These are phyloP conservation scores for Uncinocarpus reesii DNA, from an alignment of 2,329 filamentous ascomycete genomes.

Conservation along the genomic window DNA sequence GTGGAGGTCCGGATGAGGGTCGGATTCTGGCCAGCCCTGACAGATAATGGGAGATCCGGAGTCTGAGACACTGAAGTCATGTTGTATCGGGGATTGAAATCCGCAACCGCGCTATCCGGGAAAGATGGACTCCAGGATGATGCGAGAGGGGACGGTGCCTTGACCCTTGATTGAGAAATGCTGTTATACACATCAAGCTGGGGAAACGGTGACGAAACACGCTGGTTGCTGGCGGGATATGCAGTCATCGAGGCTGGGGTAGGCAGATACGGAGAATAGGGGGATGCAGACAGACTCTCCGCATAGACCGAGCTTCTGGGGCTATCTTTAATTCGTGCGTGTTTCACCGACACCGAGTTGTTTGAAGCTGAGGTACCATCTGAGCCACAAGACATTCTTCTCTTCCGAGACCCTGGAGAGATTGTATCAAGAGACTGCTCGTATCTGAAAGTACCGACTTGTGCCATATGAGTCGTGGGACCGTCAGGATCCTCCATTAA, in stretches of 20 bases:
- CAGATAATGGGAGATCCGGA: conserved; percentile 39
- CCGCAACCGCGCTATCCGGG: conserved; percentile 36
- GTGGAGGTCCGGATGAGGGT: conserved; percentile 59
- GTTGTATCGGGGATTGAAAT: conserved; percentile 36
- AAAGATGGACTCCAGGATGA: conserved; percentile 42
- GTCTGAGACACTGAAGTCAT: conserved; percentile 29
- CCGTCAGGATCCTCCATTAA: conserved; percentile 50
- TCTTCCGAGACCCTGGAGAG: conserved; percentile 42
- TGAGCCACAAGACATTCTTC: conserved; percentile 46
- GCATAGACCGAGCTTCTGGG: conserved; percentile 43
- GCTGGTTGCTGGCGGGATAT: conserved; percentile 32
- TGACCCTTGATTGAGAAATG: conserved; percentile 36
- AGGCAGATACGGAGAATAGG: conserved; percentile 44
- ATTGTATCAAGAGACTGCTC: conserved; percentile 38
- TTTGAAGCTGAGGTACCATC: conserved; percentile 40
- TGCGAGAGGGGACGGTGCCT: conserved; percentile 41
- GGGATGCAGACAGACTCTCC: conserved; percentile 37
- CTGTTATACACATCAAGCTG: conserved; percentile 35
- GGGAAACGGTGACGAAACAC: conserved; percentile 33
- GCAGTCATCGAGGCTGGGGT: conserved; percentile 37
- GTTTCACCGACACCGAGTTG: conserved; percentile 40
- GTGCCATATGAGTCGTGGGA: conserved; percentile 40
- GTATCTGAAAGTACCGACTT: conserved; percentile 55
- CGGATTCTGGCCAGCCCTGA: conserved; percentile 40
- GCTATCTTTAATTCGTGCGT: conserved; percentile 39